Evolutionary conservation across 495 filamentous ascomycete genomes (phyloP).

Genomic region (Amorphotheca resinae): DNA sequence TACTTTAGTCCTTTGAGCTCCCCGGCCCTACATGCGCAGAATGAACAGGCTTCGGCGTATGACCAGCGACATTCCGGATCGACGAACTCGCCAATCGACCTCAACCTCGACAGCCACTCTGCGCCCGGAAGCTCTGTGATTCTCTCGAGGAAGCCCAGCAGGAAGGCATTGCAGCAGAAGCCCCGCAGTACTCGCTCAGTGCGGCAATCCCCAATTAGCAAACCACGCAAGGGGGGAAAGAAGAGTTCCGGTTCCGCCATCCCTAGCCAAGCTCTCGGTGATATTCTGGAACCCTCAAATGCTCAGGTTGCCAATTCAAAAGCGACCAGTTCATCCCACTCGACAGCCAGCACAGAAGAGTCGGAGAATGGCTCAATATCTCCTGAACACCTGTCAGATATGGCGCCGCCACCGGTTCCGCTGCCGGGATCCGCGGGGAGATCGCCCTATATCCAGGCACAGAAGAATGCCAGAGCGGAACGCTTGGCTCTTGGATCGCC

Average conservation of each 20-base stretch:
- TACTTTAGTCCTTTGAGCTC: conserved; percentile 93
- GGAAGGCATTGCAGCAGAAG: conserved; percentile 16
- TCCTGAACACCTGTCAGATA: conserved; percentile 41
- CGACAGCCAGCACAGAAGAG: conserved; percentile 16
- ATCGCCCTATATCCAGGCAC: conserved; percentile 30
- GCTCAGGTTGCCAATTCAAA: conserved; percentile 1
- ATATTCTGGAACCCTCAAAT: conserved; percentile 28
- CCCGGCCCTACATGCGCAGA: conserved; percentile 77
- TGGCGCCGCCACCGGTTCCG: conserved; percentile 46
- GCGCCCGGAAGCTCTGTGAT: conserved; percentile 23
- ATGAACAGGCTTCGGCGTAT: conserved; percentile 29
- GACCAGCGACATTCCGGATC: conserved; percentile 28
- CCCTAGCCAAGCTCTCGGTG: conserved; percentile 40
- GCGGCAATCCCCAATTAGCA: conserved; percentile 77
- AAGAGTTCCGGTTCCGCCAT: conserved; percentile 40
- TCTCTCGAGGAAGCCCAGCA: conserved; percentile 27
- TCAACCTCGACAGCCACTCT: conserved; percentile 28
- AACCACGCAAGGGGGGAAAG: conserved; percentile 39
- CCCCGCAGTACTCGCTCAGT: conserved; percentile 23
- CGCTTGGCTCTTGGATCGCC: conserved; percentile 30
- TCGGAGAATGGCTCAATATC: conserved; percentile 39
- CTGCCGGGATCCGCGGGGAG: conserved; percentile 32
- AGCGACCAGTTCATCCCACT: conserved; percentile 20
- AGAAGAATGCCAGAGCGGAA: conserved; percentile 7
- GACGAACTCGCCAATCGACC: conserved; percentile 35